Conservation (phyloP, 78 protist genomes). For the Dictyostelium firmibasis region DNA sequence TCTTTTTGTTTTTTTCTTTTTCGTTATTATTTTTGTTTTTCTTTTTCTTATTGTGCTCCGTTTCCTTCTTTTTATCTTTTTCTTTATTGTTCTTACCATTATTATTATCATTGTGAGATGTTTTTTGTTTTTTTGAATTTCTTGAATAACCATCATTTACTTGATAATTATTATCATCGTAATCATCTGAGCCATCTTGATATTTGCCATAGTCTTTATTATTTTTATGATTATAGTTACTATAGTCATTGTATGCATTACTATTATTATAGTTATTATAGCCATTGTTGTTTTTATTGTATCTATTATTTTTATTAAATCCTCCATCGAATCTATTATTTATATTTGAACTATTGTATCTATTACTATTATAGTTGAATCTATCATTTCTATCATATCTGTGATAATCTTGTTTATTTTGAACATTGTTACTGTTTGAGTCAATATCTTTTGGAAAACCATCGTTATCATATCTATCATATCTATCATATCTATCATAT, state of each 20-base stretch:
- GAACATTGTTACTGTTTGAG: not conserved
- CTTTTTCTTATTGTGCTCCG: not conserved
- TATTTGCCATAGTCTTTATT: not conserved
- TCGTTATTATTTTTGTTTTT: not conserved
- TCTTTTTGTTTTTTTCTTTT: not conserved
- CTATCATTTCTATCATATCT: not conserved
- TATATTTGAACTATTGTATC: not conserved
- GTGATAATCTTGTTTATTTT: not conserved
- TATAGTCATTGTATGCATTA: not conserved
- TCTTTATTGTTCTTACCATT: not conserved
- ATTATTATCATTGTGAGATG: not conserved
- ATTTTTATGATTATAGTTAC: not conserved
- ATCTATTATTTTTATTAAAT: not conserved
- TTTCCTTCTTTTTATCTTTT: not conserved
- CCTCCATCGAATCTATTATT: conserved; percentile 18
- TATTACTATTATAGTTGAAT: not conserved
- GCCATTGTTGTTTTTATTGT: not conserved
- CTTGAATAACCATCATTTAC: not conserved
- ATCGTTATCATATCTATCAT: not conserved
- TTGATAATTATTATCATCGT: not conserved
- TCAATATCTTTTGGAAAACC: not conserved
- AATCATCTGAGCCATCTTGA: not conserved
- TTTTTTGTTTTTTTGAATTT: not conserved
- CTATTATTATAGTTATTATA: not conserved
- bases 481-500: not conserved